Evolutionary conservation across 148 eudicot species (phyloP), one percentile per base, ranked within the genome.

Genomic region (Talinum fruticosum): DNA sequence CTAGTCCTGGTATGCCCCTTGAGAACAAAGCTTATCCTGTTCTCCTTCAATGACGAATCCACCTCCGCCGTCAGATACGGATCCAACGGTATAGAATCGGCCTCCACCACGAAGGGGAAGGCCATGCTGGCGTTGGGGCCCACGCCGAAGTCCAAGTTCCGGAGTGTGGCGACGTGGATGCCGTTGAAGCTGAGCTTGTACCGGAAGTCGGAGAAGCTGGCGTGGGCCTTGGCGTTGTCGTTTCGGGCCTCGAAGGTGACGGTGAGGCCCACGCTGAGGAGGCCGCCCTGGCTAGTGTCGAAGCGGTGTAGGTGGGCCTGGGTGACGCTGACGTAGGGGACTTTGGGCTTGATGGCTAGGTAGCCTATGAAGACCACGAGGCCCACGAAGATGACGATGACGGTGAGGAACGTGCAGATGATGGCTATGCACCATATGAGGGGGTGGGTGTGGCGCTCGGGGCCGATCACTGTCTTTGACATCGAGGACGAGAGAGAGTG

Each of bases 341-440:
- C 81, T 37, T 79, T 89, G 4, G 98, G 98, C 28, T 62, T 78
- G 16, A 89, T 79, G 0, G 75, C 85, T 1, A 89, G 66, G 85
- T 91, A 91, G 8, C 97, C 92, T 8, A 92, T 70, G 53, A 94
- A 90, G 19, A 92, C 84, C 5, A 80, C 78, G 1, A 91, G 65
- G 23, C 98, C 98, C 2, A 80, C 38, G 34, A 94, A 66, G 37
- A 94, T 90, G n/a, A 90, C 89, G 1, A 79, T 76, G 23, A 86
- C 19, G 4, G 94, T 84, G 4, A 90, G 10, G 13, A 90, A 33
- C 41, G 91, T 82, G 83, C 98, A 94, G 35, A 94, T 73, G 28
- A 90, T 71, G 75, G 97, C 97, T 2, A 80, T 76, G 32, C 78
- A 80, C 97, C 98, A 94, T 44, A 89, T 87, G 5, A 90, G 72